Evolutionary conservation across 2,329 filamentous ascomycete species (phyloP), one percentile per base, ranked within the genome.

Genomic region (Aspergillus intermedius): DNA sequence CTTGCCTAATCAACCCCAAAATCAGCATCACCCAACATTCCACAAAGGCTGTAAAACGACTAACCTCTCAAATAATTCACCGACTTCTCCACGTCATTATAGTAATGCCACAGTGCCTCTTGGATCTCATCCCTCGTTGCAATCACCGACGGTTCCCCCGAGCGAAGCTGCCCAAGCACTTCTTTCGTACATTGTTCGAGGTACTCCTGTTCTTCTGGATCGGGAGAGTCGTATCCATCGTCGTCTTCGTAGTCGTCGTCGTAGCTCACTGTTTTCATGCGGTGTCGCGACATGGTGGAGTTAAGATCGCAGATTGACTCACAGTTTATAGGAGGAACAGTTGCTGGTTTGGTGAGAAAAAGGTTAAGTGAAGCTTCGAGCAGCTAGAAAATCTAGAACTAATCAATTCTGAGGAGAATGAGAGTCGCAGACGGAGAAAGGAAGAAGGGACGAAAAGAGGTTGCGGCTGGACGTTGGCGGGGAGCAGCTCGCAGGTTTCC

Each of bases 101-200:
- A 97, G 69, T 96, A 96, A 69, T 98, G 83, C 89, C 90, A 97
- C 13, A 98, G 71, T 0, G 91, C 81, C 52, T 97, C 91, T 65
- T 95, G 83, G 53, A 96, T 91, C 63, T 95, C 86, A 34, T 76
- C 73, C 51, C 85, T 80, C 4, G 79, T 77, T n/a, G 79, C 73
- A 62, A 76, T 79, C 58, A 84, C 76, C 52, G 80, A 82, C 54
- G 71, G 71, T 28, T 77, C 74, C 51, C 80, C 75, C 8, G 72
- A 67, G 5, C 82, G 85, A n/a, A 95, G 74, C 7, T 78, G 77
- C 52, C 76, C 75, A 50, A 81, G 78, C 32, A 94, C 86, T 54
- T 84, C 77, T 35, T 77, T 74, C 1, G 84, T 88, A 45, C 83
- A 85, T 35, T 79, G 68, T 35, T 78, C 77, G 78, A 94, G 79